Evolutionary conservation across 129 eudicot genomes (phyloP), one percentile per base, ranked within the genome.

Genomic region (Dittrichia graveolens): DNA sequence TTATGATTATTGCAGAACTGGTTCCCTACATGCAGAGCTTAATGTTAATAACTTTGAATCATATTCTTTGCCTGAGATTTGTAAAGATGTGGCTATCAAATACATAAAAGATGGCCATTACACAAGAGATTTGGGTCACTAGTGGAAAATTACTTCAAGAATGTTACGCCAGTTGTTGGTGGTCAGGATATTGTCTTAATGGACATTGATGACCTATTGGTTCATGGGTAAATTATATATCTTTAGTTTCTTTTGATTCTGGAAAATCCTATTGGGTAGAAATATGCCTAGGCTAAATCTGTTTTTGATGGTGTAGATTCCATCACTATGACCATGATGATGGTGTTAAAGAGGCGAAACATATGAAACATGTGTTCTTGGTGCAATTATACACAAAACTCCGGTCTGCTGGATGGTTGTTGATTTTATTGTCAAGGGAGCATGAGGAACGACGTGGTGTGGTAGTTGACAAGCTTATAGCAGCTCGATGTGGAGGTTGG

Each of bases 41-140:
- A 86, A 83, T 79, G 57, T 80, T 44, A 83, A 83, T 76, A 67
- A 61, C 43, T 66, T 78, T 50, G 82, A 68, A 52, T 62, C 73
- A 50, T 67, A 61, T 67, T 35, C 72, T 48, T 62, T 83, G 14
- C 91, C 91, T 40, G 65, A 49, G 65, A 42, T 74, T 74, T 86
- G 88, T 48, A 71, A 66, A 71, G 68, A 75, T 71, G 71, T 63
- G 24, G 79, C 76, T 42, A 64, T 60, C 15, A 54, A 59, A 18
- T 83, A 83, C 69, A 72, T 86, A 12, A 77, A 80, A 80, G 72
- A 77, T 53, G 91, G 87, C 67, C 81, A 65, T 44, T 86, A 86
- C 50, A n/a, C 18, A 64, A 80, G 67, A 57, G 87, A 86, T 67
- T 78, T 83, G 14, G 75, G 67, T 49, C 73, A 8, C 41, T 83